A percentile compares a stretch with the other conserved stretches of the same genome.
Evolutionary conservation across 2,329 filamentous ascomycete species (phyloP).

Genomic region (Penicillium palitans): DNA sequence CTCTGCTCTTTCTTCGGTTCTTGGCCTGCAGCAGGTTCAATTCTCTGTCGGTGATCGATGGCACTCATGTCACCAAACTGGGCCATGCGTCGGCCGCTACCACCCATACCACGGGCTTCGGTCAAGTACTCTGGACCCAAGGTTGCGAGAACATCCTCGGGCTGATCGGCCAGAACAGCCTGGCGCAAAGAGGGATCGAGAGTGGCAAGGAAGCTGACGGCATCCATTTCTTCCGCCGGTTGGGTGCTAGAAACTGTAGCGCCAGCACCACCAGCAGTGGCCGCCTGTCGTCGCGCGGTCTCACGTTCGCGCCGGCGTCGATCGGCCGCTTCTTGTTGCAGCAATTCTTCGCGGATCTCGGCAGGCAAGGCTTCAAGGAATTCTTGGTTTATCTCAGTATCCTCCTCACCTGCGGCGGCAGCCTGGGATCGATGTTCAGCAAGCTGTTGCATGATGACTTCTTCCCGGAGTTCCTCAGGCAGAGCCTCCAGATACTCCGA

Average conservation of each 20-base stretch:
- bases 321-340: slow-evolving; percentile 86
- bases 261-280: slow-evolving; percentile 45
- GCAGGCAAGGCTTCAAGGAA: slow-evolving; percentile 90
- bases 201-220: slow-evolving; percentile 87
- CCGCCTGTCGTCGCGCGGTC: slow-evolving; percentile 67
- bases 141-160: slow-evolving; percentile 79
- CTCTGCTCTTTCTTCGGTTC: slow-evolving; percentile 65
- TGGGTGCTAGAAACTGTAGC: slow-evolving; percentile 39
- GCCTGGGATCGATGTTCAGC: slow-evolving; percentile 80
- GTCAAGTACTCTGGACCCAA: slow-evolving; percentile 82
- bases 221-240: slow-evolving; percentile 77
- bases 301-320: slow-evolving; percentile 85
- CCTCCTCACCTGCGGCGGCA: slow-evolving; percentile 66
- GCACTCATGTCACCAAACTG: slow-evolving; percentile 52
- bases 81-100: slow-evolving; percentile 56
- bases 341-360: slow-evolving; percentile 85
- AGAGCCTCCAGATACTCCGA: slow-evolving; percentile 92
- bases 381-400: slow-evolving; percentile 72
- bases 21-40: slow-evolving; percentile 47
- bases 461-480: slow-evolving; percentile 94
- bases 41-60: slow-evolving; percentile 39
- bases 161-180: slow-evolving; percentile 86
- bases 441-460: slow-evolving; percentile 89
- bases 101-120: slow-evolving; percentile 74
- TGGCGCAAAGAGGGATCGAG: slow-evolving; percentile 81